Evolutionary conservation across 2,329 filamentous ascomycete genomes (phyloP), one percentile per base, ranked within the genome.

Genomic region (Fusarium anguioides): DNA sequence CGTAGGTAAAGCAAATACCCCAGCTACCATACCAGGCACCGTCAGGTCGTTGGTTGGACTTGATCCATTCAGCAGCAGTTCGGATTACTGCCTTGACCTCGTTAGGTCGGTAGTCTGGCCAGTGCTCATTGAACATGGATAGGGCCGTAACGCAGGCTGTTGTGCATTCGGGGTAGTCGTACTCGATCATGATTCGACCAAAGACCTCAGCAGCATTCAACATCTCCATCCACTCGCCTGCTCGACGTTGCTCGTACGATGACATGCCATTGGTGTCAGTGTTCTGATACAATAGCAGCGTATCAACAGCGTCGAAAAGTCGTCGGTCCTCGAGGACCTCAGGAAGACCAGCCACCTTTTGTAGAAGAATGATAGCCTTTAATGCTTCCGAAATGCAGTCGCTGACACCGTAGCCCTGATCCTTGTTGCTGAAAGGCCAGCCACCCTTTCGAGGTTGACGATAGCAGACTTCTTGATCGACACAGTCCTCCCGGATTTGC

Each of bases 1-100:
- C 96, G 75, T 99, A 99, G 0, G 94, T 97, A 79, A 97, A 99
- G 81, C 96, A 99, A 73, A 99, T 96, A 50, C 93, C 96, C 96
- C 96, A 99, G 75, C 89, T 94, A 42, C 96, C 96, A 76, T 99
- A 98, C 96, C 96, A 99, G 61, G 91, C 91, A n/a, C 96, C 96
- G 71, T 98, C 93, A 0, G 84, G 77, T 4, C 87, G 83, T 79
- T 98, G 96, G 5, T 89, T 87, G 3, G 84, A 84, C 75, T 94
- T 92, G 78, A 99, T 97, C 82, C 94, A 98, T 47, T 84, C 81
- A 2, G 97, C 87, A 0, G 94, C 94, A 35, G 89, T 86, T 20
- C 82, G 81, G 68, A 96, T 90, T 72, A 96, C 93, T 1, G 75
- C 76, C 10, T 86, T 82, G 68, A 99, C 95, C 61, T 98, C 95